Evolutionary conservation across 305 asterid genomes (phyloP).

Genomic region (Coffea humblotiana): DNA sequence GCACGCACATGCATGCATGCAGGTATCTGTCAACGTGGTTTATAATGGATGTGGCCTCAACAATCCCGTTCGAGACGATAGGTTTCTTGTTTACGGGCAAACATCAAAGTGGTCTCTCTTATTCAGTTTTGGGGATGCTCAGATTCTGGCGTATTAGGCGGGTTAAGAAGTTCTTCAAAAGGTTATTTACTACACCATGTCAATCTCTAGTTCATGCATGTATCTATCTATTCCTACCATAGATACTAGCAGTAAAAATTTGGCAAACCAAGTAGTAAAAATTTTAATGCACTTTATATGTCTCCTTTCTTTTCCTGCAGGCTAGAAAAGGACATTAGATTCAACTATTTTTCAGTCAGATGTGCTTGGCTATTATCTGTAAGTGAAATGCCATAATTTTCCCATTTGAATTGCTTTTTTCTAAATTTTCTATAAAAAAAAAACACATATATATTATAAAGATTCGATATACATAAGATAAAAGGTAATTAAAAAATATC

Average conservation of each 20-base stretch:
- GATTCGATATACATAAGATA: too few relatives aligned
- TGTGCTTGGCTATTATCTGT: slow-evolving; percentile 85
- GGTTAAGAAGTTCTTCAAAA: slow-evolving; percentile 70
- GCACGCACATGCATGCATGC: background rate
- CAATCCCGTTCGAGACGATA: slow-evolving; percentile 71
- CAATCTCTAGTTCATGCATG: too few relatives aligned
- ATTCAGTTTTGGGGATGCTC: slow-evolving; percentile 75
- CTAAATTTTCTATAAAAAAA: too few relatives aligned
- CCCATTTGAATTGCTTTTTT: too few relatives aligned
- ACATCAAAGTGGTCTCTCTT: slow-evolving; percentile 57
- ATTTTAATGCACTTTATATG: too few relatives aligned
- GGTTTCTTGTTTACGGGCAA: slow-evolving; percentile 63
- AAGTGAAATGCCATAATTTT: slow-evolving; percentile 31
- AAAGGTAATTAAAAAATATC: too few relatives aligned
- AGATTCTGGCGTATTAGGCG: slow-evolving; percentile 91
- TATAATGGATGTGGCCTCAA: slow-evolving; percentile 87
- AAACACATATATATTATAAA: too few relatives aligned
- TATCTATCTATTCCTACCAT: too few relatives aligned
- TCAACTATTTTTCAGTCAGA: slow-evolving; percentile 90
- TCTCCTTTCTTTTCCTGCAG: slow-evolving; percentile 34
- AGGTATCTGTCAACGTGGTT: slow-evolving; percentile 93
- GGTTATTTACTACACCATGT: slow-evolving; percentile 30
- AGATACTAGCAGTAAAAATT: too few relatives aligned
- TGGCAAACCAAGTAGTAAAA: too few relatives aligned
- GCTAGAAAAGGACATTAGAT: slow-evolving; percentile 91